Conservation (phyloP, 1,139 yeast species). For the Geotrichum klebahnii region DNA sequence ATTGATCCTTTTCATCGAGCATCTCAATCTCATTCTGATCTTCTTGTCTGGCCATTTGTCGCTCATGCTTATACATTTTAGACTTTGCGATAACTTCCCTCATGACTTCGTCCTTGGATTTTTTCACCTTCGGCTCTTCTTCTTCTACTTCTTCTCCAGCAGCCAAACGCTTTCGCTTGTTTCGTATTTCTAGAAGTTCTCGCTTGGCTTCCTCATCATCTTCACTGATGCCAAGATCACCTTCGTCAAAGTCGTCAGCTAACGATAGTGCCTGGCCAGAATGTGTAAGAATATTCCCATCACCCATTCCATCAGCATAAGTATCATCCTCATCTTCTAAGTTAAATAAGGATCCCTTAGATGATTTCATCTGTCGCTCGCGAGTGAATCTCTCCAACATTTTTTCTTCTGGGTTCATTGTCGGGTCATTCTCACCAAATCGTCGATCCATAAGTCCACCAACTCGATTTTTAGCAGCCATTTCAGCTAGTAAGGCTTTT, state of each 20-base stretch:
- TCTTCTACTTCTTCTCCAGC: conserved; percentile 39
- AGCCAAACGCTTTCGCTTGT: conserved; percentile 20
- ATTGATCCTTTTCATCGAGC: conserved; percentile 73
- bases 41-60: conserved; percentile 73
- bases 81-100: conserved; percentile 94
- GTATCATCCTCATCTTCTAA: conserved; percentile 67
- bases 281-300: conserved; percentile 62
- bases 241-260: conserved; percentile 48
- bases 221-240: conserved; percentile 46
- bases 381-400: conserved; percentile 92
- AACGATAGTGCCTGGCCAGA: conserved; percentile 65
- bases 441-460: conserved; percentile 83
- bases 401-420: conserved; percentile 78
- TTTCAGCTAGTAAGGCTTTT: conserved; percentile 62
- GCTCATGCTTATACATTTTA: conserved; percentile 79
- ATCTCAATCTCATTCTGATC: conserved; percentile 67
- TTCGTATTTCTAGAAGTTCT: conserved; percentile 20
- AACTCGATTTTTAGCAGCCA: conserved; percentile 57
- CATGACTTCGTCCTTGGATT: conserved; percentile 93
- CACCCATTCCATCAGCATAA: conserved; percentile 33
- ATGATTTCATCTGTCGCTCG: conserved; percentile 55
- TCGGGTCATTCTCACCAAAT: conserved; percentile 80
- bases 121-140: conserved; percentile 53
- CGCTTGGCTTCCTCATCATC: conserved; percentile 39
- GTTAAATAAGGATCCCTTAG: conserved; percentile 54